Percentiles rank a stretch among this genome's conserved stretches.
phyloP scores from a whole-genome alignment of 805 yeast genomes.

The Starmerella powellii region DNA sequence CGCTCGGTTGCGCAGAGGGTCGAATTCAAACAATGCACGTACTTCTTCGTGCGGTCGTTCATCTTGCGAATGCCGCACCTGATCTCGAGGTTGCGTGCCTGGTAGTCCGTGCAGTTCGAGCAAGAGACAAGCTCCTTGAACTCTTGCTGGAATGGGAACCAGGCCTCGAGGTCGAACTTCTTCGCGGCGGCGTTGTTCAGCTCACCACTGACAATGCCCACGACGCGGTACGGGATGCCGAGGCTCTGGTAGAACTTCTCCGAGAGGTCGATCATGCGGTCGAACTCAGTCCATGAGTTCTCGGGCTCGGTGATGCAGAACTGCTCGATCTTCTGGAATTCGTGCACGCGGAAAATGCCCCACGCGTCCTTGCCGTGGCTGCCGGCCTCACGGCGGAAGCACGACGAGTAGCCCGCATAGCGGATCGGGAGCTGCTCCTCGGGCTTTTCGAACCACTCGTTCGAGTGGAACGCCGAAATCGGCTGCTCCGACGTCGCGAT shows the following conservation, averaged over 20 bases:
- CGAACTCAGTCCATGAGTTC: constrained; percentile 95
- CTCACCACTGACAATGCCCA: constrained; percentile 96
- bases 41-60: constrained; percentile 91
- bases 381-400: constrained; percentile 99
- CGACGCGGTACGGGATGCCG: constrained; percentile 91
- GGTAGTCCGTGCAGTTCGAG: constrained; percentile 98
- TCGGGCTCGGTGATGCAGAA: constrained; percentile 94
- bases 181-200: constrained; percentile 98
- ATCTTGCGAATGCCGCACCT: constrained; percentile 96
- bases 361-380: constrained; percentile 99
- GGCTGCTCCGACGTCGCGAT: constrained; percentile 99
- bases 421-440: constrained; percentile 91
- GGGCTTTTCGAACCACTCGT: constrained; percentile 97
- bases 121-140: constrained; percentile 96
- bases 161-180: constrained; percentile 96
- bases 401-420: constrained; percentile 95
- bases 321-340: constrained; percentile 96
- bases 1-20: constrained; percentile 97
- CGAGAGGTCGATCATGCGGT: constrained; percentile 79
- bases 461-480: constrained; percentile 91
- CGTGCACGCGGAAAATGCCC: constrained; percentile 99
- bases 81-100: constrained; percentile 94
- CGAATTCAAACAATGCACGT: constrained; percentile 96
- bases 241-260: constrained; percentile 90
- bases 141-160: constrained; percentile 99